Evolutionary conservation across 129 eudicot species (phyloP), one percentile per base, ranked within the genome.

Genomic region (Lonicera japonica): DNA sequence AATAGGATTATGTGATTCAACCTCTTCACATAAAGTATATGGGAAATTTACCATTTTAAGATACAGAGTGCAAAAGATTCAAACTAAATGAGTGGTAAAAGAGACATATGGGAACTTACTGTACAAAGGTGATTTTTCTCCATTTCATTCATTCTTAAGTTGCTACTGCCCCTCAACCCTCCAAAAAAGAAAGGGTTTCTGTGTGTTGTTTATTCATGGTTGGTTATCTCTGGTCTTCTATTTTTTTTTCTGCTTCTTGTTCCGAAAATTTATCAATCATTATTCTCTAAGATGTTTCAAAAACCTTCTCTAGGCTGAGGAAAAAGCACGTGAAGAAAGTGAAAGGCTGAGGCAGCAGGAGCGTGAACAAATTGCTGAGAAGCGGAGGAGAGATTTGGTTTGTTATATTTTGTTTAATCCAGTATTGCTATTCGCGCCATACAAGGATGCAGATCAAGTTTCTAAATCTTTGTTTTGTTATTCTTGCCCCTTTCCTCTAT

Each of bases 261-360:
- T 58, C 29, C 38, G 34, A 54, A 34, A 39, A 39, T 21, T 63
- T 68, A 34, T 56, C 24, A 24, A 38, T 25, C 63, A 25, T 57
- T n/a, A n/a, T n/a, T n/a, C n/a, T n/a, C n/a, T n/a, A 38, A 58
- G 53, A 22, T 70, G 29, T 29, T 41, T 34, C 21, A 39, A 70
- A 14, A 59, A 34, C 41, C 6, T 70, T 41, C 24, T 56, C 43
- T 58, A 92, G 99, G 96, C 96, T 68, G 96, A 92, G 79, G 83
- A 85, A 74, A 82, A 85, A 65, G 96, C 96, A 54, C 99, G 92
- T 21, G 96, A 92, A 85, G 99, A 92, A 75, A 92, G 96, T 81
- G 99, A 88, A 70, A 85, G 70, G 68, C 73, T 92, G 78, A 79
- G 96, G 82, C 89, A 73, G 61, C 92, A 88, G 46, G 99, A 94